phyloP scores from a whole-genome alignment of 108 stramenopile genomes.

The Bacterosira constricta region DNA sequence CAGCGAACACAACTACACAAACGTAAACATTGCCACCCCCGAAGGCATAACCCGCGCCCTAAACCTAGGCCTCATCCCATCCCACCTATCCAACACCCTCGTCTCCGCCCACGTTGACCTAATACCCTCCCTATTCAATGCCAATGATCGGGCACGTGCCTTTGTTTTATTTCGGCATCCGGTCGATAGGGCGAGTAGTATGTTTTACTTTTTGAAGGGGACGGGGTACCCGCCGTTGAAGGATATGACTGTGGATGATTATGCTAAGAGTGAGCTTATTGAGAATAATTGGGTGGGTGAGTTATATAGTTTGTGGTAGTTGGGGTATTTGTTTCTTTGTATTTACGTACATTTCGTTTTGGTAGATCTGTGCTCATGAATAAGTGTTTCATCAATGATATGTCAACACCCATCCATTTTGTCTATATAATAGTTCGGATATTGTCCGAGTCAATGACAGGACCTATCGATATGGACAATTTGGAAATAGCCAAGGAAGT shows the following conservation, averaged over 20 bases:
- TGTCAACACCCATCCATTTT: neutral
- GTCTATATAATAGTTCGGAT: constrained; percentile 44
- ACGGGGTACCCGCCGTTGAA: constrained; percentile 23
- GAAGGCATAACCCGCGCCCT: constrained; percentile 45
- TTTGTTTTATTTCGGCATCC: constrained; percentile 57
- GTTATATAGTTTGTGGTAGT: neutral
- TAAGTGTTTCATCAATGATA: too few relatives aligned
- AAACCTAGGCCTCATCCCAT: constrained; percentile 33
- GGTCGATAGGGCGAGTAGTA: constrained; percentile 43
- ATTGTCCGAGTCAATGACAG: constrained; percentile 42
- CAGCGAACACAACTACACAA: constrained; percentile 54
- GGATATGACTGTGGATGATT: constrained; percentile 54
- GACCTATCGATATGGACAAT: constrained; percentile 29
- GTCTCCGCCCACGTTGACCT: constrained; percentile 37
- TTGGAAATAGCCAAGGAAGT: constrained; percentile 45
- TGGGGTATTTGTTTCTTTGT: neutral
- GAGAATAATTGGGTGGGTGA: constrained; percentile 65
- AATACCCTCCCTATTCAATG: constrained; percentile 42
- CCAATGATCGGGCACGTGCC: constrained; percentile 27
- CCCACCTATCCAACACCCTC: constrained; percentile 34
- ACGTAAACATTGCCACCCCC: constrained; percentile 51
- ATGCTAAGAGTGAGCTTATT: constrained; percentile 47
- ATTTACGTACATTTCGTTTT: neutral
- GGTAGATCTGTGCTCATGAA: too few relatives aligned
- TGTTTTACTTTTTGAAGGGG: constrained; percentile 50